Percentiles rank a stretch among this genome's conserved stretches.
phyloP scores from a whole-genome alignment of 2,329 filamentous ascomycete genomes.

The Trichoderma sp. region DNA sequence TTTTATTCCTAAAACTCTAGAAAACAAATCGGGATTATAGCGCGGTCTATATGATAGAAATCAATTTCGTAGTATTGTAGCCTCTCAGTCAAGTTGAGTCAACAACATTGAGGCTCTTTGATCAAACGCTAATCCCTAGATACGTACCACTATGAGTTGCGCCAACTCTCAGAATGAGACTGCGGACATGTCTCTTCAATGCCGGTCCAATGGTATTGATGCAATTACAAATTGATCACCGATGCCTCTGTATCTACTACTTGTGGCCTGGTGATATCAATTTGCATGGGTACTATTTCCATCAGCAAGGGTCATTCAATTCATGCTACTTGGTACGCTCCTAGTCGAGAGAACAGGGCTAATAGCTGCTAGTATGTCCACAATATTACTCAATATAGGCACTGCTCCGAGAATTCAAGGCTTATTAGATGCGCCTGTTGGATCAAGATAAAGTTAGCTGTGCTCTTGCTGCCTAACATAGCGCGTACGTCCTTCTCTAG shows the following conservation, averaged over 20 bases:
- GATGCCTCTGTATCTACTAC: background rate
- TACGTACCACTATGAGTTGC: background rate
- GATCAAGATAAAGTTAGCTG: background rate
- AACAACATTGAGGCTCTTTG: background rate
- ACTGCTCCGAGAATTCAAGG: background rate
- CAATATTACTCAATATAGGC: background rate
- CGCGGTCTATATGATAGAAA: background rate
- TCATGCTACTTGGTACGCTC: background rate
- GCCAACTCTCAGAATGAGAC: background rate
- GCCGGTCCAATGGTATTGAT: background rate
- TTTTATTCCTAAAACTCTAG: background rate
- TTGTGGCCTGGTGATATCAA: background rate
- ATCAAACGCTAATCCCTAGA: background rate
- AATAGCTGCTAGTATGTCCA: background rate
- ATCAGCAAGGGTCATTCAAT: background rate
- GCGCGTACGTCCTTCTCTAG: background rate
- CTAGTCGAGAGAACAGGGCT: background rate
- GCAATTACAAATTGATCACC: fast-evolving
- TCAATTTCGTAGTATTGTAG: background rate
- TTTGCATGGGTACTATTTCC: background rate
- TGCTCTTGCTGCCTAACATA: background rate
- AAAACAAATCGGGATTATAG: fast-evolving
- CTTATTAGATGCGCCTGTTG: background rate
- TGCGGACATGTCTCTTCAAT: background rate
- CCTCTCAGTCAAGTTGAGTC: background rate